Percentiles rank a stretch among this genome's conserved stretches.
Conservation (phyloP, 495 filamentous ascomycete genomes). For the Terfezia boudieri region DNA sequence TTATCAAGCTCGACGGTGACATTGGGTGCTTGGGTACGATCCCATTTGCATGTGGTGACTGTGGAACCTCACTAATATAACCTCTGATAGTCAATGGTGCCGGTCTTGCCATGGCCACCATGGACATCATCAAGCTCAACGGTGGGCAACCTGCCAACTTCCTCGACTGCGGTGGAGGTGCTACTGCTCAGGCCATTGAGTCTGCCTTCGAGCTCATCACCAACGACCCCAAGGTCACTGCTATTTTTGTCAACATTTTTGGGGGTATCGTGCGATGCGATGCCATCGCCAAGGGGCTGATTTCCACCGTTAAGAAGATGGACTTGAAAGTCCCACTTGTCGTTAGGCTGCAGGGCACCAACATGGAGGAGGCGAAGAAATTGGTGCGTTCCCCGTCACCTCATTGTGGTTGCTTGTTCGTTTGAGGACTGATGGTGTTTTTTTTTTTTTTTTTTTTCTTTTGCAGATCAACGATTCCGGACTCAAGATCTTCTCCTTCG, state of each 20-base stretch:
- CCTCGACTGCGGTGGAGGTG: constrained; percentile 93
- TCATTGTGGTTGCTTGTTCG: not conserved
- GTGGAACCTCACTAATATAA: constrained; percentile 10
- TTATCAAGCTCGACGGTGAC: constrained; percentile 98
- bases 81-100: constrained; percentile 59
- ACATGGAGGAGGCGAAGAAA: constrained; percentile 88
- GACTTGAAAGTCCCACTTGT: constrained; percentile 90
- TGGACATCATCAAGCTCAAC: constrained; percentile 99
- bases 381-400: constrained; percentile 30
- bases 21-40: constrained; percentile 65
- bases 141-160: constrained; percentile 93
- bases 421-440: too few relatives aligned
- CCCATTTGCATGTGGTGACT: not conserved
- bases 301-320: constrained; percentile 81
- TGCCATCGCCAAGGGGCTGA: constrained; percentile 88
- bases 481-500: constrained; percentile 98
- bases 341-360: constrained; percentile 90
- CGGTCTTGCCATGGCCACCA: constrained; percentile 97
- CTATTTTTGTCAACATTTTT: constrained; percentile 99
- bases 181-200: constrained; percentile 88
- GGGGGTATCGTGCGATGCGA: constrained; percentile 97
- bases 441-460: too few relatives aligned
- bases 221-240: constrained; percentile 90
- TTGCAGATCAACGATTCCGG: constrained; percentile 77
- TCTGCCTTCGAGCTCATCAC: constrained; percentile 96